Conservation (phyloP, 345 rosid species). For the Aurinia saxatilis region DNA sequence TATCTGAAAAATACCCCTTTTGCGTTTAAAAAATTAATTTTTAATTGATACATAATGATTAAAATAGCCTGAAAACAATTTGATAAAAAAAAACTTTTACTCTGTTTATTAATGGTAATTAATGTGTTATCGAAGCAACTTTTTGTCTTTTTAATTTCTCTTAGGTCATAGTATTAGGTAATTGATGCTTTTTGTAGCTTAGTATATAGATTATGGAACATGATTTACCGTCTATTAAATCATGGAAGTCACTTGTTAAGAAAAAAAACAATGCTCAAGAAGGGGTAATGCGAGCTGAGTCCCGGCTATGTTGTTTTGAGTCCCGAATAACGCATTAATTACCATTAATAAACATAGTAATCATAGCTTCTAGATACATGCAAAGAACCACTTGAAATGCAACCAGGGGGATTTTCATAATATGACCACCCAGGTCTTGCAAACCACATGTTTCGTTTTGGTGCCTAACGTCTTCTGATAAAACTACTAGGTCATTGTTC, state of each 20-base stretch:
- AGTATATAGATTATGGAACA: constrained; percentile 28
- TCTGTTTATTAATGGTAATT: constrained; percentile 13
- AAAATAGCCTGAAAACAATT: too few relatives aligned
- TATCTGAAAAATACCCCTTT: too few relatives aligned
- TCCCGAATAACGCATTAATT: too few relatives aligned
- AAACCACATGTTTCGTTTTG: constrained; percentile 62
- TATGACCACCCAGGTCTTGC: constrained; percentile 91
- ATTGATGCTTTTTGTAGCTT: constrained; percentile 2
- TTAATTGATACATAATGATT: too few relatives aligned
- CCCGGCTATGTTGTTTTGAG: neutral
- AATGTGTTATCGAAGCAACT: neutral
- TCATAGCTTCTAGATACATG: constrained; percentile 94
- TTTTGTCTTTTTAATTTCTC: neutral
- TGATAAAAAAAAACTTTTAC: too few relatives aligned
- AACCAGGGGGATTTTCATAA: constrained; percentile 81
- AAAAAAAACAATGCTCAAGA: constrained; percentile 55
- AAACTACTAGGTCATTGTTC: too few relatives aligned
- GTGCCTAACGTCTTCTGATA: constrained; percentile 52
- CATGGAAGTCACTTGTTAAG: constrained; percentile 56
- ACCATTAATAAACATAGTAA: too few relatives aligned
- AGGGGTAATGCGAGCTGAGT: constrained; percentile 41
- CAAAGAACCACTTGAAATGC: constrained; percentile 86
- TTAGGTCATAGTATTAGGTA: neutral
- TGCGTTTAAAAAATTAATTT: too few relatives aligned
- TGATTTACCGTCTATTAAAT: constrained; percentile 41